Evolutionary conservation across 116 monocot genomes (phyloP).

Genomic region (Posidonia oceanica): DNA sequence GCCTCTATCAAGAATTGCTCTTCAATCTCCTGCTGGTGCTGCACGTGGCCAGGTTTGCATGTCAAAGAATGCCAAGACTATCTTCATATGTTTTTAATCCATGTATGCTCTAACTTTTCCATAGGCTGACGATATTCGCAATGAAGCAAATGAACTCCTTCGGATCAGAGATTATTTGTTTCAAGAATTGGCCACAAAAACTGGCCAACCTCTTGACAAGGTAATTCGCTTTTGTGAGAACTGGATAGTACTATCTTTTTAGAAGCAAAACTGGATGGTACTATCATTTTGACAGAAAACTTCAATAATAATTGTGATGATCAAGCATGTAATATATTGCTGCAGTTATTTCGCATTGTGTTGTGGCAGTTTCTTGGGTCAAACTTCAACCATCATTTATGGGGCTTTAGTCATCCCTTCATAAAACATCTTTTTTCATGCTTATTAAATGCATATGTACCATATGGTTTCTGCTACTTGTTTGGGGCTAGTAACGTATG

Average conservation of each 20-base stretch:
- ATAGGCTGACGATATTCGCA: slow-evolving; percentile 85
- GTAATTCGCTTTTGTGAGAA: slow-evolving; percentile 15
- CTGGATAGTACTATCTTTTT: background rate
- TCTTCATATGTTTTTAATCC: background rate
- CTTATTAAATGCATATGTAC: background rate
- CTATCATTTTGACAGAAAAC: too few species aligned
- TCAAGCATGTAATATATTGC: too few species aligned
- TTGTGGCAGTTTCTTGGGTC: too few species aligned
- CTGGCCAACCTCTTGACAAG: slow-evolving; percentile 88
- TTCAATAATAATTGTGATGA: too few species aligned
- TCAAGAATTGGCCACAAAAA: slow-evolving; percentile 66
- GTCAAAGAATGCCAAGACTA: background rate
- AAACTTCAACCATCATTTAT: too few species aligned
- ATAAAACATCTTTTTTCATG: too few species aligned
- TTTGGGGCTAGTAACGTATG: background rate
- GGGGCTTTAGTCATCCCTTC: too few species aligned
- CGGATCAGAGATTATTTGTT: slow-evolving; percentile 73
- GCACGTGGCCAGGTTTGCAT: slow-evolving; percentile 87
- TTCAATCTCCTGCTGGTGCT: slow-evolving; percentile 89
- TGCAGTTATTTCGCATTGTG: too few species aligned
- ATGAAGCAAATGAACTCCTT: slow-evolving; percentile 91
- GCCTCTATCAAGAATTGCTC: slow-evolving; percentile 74
- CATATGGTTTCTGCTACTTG: background rate
- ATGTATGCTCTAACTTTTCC: background rate
- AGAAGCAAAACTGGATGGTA: too few species aligned